Percentiles rank a stretch among this genome's conserved stretches.
phyloP scores from a whole-genome alignment of 2,329 filamentous ascomycete genomes.

The Pseudogymnoascus sp. region DNA sequence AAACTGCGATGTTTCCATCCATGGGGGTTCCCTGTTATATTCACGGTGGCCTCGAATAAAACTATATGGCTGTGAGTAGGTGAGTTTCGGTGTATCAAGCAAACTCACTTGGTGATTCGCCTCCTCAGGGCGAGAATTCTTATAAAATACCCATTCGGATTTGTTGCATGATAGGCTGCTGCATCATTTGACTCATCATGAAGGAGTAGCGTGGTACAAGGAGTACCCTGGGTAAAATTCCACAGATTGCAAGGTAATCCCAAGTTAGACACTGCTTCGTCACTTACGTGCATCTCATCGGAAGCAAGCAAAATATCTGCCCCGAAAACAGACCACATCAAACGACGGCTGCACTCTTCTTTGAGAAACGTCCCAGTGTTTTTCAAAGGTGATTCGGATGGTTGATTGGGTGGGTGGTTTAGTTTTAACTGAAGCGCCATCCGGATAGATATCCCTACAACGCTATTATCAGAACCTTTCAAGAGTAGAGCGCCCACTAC shows the following conservation, averaged over 20 bases:
- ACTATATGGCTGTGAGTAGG: not conserved
- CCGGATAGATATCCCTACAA: constrained; percentile 8
- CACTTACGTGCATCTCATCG: constrained; percentile 9
- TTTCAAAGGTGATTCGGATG: not conserved
- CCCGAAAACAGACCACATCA: constrained; percentile 8
- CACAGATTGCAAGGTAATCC: constrained; percentile 8
- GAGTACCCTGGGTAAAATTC: constrained; percentile 9
- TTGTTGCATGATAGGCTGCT: constrained; percentile 1
- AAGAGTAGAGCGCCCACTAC: not conserved
- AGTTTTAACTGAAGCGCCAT: constrained; percentile 9
- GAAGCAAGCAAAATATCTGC: constrained; percentile 7
- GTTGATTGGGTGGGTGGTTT: not conserved
- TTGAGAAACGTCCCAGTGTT: constrained; percentile 1
- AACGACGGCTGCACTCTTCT: constrained; percentile 7
- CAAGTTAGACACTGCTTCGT: not conserved
- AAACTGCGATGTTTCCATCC: constrained; percentile 4
- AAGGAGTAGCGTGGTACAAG: not conserved
- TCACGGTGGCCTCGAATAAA: not conserved
- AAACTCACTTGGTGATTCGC: constrained; percentile 8
- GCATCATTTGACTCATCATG: constrained; percentile 3
- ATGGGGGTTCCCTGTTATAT: not conserved
- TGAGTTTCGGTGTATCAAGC: not conserved
- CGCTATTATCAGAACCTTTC: not conserved
- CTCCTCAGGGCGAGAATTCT: constrained; percentile 3
- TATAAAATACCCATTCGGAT: constrained; percentile 8